A percentile compares a stretch with the other conserved stretches of the same genome.
phyloP scores from a whole-genome alignment of 1,139 yeast genomes.

The Blastobotrys capitulatus region DNA sequence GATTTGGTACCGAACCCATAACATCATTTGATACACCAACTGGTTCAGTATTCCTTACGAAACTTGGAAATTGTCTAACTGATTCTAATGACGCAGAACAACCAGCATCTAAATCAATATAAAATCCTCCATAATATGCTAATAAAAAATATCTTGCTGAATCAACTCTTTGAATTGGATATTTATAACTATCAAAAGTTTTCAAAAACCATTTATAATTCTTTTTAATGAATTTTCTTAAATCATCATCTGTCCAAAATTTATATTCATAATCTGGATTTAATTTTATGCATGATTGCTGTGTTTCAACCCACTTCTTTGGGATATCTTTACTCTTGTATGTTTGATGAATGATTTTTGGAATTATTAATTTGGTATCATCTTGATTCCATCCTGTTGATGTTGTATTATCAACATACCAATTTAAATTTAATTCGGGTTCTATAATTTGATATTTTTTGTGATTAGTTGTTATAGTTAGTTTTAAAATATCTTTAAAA shows the following conservation, averaged over 20 bases:
- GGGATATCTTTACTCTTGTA: conserved; percentile 77
- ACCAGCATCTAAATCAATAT: conserved; percentile 86
- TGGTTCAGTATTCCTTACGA: conserved; percentile 81
- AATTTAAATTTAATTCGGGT: conserved; percentile 7
- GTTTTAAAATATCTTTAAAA: conserved; percentile 67
- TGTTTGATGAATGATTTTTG: conserved; percentile 90
- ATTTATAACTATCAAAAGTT: conserved; percentile 72
- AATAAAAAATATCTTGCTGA: conserved; percentile 83
- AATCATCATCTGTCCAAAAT: conserved; percentile 80
- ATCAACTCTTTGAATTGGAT: conserved; percentile 85
- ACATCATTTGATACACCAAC: conserved; percentile 91
- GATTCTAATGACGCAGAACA: conserved; percentile 76
- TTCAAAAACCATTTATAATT: conserved; percentile 81
- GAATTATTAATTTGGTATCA: conserved; percentile 40
- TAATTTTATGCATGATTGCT: conserved; percentile 62
- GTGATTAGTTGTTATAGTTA: conserved; percentile 49
- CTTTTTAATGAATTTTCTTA: conserved; percentile 69
- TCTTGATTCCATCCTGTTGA: not conserved
- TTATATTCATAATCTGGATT: conserved; percentile 77
- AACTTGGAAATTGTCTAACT: conserved; percentile 72
- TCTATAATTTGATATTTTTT: conserved; percentile 6
- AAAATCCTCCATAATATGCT: conserved; percentile 81
- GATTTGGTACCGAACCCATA: conserved; percentile 83
- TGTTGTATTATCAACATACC: not conserved
- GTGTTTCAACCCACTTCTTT: conserved; percentile 73